Evolutionary conservation across 257 asterid species (phyloP), one percentile per base, ranked within the genome.

Genomic region (Scutellaria barbata): DNA sequence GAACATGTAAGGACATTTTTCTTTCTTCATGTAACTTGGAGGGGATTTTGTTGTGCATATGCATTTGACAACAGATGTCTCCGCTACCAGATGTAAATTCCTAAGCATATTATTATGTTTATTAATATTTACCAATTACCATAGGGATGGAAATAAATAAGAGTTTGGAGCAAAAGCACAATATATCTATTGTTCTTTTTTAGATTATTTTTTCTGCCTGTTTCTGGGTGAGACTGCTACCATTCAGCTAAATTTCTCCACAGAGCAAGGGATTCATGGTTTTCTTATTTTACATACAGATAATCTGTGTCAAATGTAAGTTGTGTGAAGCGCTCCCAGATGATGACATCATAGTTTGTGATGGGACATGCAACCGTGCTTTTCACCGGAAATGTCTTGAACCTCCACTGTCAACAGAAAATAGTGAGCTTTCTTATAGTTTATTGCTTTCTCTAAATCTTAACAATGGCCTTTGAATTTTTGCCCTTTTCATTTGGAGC

Each of bases 311-410:
- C 67, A 92, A 92, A 87, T 95, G 99, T 82, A 86, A 85, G 83
- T 71, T 80, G 67, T 85, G 85, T 13, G 98, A 92, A 72, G 92
- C 96, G 68, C 80, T 84, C 77, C 96, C 88, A 11, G 98, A 95
- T 66, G 83, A 95, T 75, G 99, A 92, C 82, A 91, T 92, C 56
- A 92, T 95, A 81, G 92, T 86, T 72, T 92, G 99, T 77, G 98
- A 88, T 70, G 99, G 99, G 77, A 86, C 99, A 66, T 95, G 99
- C 81, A 89, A 88, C 79, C 74, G 97, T 58, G 97, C 96, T 57
- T 95, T 92, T 83, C 99, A 95, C 86, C 96, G 89, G 75, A 84
- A 88, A 72, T 95, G 96, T 81, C 87, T 95, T 62, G 94, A 95
- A 84, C 98, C 98, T 75, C 99, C 99, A 16, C 61, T 95, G 66